These are phyloP conservation scores for Magnusiomyces ingens DNA, from an alignment of 1,139 yeast genomes.

Conservation along the genomic window DNA sequence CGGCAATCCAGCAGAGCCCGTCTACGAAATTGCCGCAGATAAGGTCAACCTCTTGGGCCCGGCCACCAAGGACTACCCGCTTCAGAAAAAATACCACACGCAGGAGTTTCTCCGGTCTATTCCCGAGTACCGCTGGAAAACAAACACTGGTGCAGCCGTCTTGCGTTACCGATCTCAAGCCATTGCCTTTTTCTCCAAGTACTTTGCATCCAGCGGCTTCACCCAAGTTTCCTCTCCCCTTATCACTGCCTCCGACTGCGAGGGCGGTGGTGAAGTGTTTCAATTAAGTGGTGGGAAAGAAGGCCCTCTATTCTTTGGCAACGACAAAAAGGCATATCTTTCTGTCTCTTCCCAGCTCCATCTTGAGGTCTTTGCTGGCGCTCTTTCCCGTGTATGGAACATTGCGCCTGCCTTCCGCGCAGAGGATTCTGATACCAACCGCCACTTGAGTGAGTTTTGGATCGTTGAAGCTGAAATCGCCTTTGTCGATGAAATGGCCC, in stretches of 20 bases:
- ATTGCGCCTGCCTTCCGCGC: constrained; percentile 91
- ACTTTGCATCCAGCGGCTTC: constrained; percentile 50
- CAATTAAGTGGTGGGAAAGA: constrained; percentile 36
- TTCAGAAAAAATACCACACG: constrained; percentile 73
- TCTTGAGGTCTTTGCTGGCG: constrained; percentile 70
- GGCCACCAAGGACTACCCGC: constrained; percentile 61
- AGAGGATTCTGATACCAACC: constrained; percentile 80
- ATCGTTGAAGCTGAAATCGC: constrained; percentile 92
- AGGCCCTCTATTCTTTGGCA: constrained; percentile 51
- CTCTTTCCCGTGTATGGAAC: constrained; percentile 81
- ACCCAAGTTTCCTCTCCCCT: constrained; percentile 79
- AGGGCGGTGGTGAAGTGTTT: constrained; percentile 95
- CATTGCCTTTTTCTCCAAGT: constrained; percentile 48
- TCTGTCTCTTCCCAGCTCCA: constrained; percentile 93
- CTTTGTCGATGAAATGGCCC: constrained; percentile 50
- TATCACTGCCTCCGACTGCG: constrained; percentile 87
- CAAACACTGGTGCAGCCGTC: constrained; percentile 57
- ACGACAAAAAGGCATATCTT: constrained; percentile 48
- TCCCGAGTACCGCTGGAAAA: constrained; percentile 76
- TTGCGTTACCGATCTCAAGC: constrained; percentile 66
- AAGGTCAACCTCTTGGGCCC: constrained; percentile 35
- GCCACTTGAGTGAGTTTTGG: constrained; percentile 95
- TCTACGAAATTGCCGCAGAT: constrained; percentile 40
- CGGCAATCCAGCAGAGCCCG: constrained; percentile 33
- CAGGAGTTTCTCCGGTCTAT: constrained; percentile 57